These are phyloP conservation scores for Phytophthora chlamydospora DNA, from an alignment of 352 stramenopile genomes.

Conservation along the genomic window DNA sequence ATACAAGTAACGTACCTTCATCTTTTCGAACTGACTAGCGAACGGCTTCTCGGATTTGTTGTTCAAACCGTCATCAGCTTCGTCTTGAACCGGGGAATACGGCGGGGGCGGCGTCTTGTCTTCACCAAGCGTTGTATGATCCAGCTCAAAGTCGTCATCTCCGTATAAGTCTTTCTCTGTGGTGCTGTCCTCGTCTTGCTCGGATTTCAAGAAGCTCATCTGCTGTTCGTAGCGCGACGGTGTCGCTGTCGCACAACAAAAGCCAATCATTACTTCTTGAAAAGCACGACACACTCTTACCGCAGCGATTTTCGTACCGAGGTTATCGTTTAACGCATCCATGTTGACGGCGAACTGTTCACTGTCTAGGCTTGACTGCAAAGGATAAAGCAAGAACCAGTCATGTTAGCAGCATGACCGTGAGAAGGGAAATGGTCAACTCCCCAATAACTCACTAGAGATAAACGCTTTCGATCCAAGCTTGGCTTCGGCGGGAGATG, in stretches of 20 bases:
- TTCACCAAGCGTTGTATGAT: conserved; percentile 48
- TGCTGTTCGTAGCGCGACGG: conserved; percentile 47
- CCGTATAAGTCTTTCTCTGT: conserved; percentile 51
- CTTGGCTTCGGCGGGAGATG: conserved; percentile 51
- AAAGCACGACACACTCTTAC: not conserved
- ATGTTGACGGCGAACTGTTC: conserved; percentile 78
- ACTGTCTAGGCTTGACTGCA: conserved; percentile 73
- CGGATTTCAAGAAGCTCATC: conserved; percentile 26
- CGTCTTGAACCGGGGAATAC: conserved; percentile 9
- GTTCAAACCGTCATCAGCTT: not conserved
- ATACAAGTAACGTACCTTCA: conserved; percentile 37
- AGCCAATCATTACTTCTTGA: conserved; percentile 5
- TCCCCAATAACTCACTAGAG: conserved; percentile 40
- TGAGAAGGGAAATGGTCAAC: not conserved
- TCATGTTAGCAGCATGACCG: not conserved
- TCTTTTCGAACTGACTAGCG: conserved; percentile 45
- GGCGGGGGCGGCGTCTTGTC: conserved; percentile 1
- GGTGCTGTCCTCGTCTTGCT: conserved; percentile 27
- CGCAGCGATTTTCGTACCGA: conserved; percentile 28
- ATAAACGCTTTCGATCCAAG: conserved; percentile 51
- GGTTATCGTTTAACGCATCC: conserved; percentile 56
- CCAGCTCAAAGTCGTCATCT: conserved; percentile 71
- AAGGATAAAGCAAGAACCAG: not conserved
- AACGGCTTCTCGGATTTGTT: conserved; percentile 22
- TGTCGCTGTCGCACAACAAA: conserved; percentile 18